These are phyloP conservation scores for Pharus latifolius DNA, from an alignment of 176 grass and related monocot genomes.

Conservation along the genomic window DNA sequence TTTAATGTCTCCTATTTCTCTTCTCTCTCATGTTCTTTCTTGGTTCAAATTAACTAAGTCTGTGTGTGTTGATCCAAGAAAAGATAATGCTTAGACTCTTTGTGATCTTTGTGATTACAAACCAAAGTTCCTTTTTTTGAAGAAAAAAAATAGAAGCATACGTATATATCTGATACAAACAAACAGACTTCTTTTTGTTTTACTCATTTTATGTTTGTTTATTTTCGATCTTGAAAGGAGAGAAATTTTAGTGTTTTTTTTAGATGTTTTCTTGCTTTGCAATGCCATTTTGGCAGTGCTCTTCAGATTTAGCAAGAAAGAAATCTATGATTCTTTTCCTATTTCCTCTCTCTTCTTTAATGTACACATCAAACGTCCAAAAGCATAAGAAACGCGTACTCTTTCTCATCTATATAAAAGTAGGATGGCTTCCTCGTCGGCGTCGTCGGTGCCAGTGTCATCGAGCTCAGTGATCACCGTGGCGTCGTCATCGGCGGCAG, in stretches of 20 bases:
- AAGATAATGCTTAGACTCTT: not conserved
- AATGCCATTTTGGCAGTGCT: not conserved
- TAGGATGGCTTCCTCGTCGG: constrained; percentile 59
- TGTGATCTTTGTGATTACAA: too few species aligned
- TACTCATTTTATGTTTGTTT: not conserved
- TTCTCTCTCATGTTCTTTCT: not conserved
- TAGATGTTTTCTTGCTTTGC: too few species aligned
- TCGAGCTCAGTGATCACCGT: constrained; percentile 28
- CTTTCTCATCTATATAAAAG: too few species aligned
- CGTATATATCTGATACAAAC: not conserved
- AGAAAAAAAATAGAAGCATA: too few species aligned
- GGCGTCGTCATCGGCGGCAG: constrained; percentile 19
- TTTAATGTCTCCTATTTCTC: not conserved
- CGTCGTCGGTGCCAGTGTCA: constrained; percentile 34
- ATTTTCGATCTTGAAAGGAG: not conserved
- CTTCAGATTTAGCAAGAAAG: constrained; percentile 11
- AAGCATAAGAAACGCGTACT: constrained; percentile 2
- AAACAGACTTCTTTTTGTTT: not conserved
- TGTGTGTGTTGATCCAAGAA: constrained; percentile 22
- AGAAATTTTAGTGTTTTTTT: not conserved
- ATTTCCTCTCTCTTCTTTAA: not conserved
- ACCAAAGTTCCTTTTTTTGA: constrained; percentile 2
- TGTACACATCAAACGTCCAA: not conserved
- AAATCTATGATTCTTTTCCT: constrained; percentile 2
- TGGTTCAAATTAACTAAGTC: constrained; percentile 4